A percentile compares a stretch with the other conserved stretches of the same genome.
phyloP scores from a whole-genome alignment of 306 rosid genomes.

The Cicer cuneatum region DNA sequence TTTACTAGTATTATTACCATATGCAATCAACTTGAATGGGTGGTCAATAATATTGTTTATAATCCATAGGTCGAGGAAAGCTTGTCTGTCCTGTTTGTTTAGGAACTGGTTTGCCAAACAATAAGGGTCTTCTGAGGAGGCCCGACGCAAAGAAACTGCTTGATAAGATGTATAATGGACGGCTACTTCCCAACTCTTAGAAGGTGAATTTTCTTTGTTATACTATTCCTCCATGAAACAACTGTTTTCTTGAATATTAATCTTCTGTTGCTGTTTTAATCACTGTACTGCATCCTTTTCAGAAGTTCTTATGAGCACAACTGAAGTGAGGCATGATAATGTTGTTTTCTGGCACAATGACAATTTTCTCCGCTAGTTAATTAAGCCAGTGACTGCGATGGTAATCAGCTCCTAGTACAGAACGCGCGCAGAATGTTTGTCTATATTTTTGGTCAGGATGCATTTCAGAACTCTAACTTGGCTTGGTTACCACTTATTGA shows the following conservation, averaged over 20 bases:
- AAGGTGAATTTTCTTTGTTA: slow-evolving; percentile 36
- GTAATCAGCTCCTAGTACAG: slow-evolving; percentile 27
- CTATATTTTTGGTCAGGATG: slow-evolving; percentile 42
- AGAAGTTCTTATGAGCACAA: slow-evolving; percentile 11
- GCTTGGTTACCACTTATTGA: slow-evolving; percentile 29
- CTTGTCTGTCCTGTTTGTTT: slow-evolving; percentile 94
- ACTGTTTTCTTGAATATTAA: slow-evolving; percentile 23
- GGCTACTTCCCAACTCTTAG: slow-evolving; percentile 75
- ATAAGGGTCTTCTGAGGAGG: slow-evolving; percentile 90
- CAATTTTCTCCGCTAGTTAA: slow-evolving; percentile 26
- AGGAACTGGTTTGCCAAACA: slow-evolving; percentile 93
- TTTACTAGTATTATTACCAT: not conserved
- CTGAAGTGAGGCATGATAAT: slow-evolving; percentile 20
- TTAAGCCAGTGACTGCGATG: slow-evolving; percentile 29
- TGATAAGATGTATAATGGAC: slow-evolving; percentile 91
- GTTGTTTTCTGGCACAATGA: slow-evolving; percentile 37
- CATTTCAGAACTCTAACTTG: slow-evolving; percentile 33
- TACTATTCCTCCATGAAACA: slow-evolving; percentile 9
- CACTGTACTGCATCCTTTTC: slow-evolving; percentile 35
- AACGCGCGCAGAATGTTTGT: not conserved
- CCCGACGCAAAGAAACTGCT: slow-evolving; percentile 83
- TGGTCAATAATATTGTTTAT: slow-evolving; percentile 24
- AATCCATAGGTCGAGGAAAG: slow-evolving; percentile 80
- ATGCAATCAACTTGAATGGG: not conserved
- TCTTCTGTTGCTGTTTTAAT: slow-evolving; percentile 31